Conservation (phyloP, 2,329 filamentous ascomycete genomes). For the Bisporella sp. region DNA sequence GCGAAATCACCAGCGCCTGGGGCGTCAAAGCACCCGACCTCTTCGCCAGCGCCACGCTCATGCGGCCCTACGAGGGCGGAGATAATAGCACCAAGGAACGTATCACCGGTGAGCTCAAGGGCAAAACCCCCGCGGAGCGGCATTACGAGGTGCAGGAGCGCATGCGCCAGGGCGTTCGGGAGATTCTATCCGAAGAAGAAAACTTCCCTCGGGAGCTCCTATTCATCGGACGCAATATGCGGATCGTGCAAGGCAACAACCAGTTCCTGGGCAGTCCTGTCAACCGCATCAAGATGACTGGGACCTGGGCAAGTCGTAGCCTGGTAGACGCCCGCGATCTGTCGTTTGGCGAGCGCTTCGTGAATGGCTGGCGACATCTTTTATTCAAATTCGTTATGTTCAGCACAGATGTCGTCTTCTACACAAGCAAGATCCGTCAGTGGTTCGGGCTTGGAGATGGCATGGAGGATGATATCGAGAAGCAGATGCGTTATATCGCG, state of each 20-base stretch:
- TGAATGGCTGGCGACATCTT: slow-evolving; percentile 69
- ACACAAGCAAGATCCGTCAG: slow-evolving; percentile 71
- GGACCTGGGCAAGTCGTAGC: slow-evolving; percentile 78
- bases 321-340: slow-evolving; percentile 69
- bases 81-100: slow-evolving; percentile 60
- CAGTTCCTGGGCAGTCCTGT: slow-evolving; percentile 67
- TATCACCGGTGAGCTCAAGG: slow-evolving; percentile 45
- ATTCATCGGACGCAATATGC: slow-evolving; percentile 66
- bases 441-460: slow-evolving; percentile 69
- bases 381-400: slow-evolving; percentile 76
- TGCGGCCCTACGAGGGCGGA: slow-evolving; percentile 86
- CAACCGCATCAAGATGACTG: slow-evolving; percentile 89
- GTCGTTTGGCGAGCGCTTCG: slow-evolving; percentile 52
- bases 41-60: slow-evolving; percentile 83
- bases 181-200: slow-evolving; percentile 60
- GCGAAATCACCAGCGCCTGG: slow-evolving; percentile 69
- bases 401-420: slow-evolving; percentile 75
- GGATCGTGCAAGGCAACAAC: slow-evolving; percentile 69
- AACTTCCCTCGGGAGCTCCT: slow-evolving; percentile 66
- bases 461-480: slow-evolving; percentile 93
- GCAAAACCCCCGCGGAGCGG: slow-evolving; percentile 47
- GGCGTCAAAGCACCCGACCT: slow-evolving; percentile 84
- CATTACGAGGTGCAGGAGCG: slow-evolving; percentile 72
- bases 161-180: slow-evolving; percentile 56
- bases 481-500: slow-evolving; percentile 78